Conservation (phyloP, 1,284 basidiomycete genomes). For the Papiliotrema terrestris region DNA sequence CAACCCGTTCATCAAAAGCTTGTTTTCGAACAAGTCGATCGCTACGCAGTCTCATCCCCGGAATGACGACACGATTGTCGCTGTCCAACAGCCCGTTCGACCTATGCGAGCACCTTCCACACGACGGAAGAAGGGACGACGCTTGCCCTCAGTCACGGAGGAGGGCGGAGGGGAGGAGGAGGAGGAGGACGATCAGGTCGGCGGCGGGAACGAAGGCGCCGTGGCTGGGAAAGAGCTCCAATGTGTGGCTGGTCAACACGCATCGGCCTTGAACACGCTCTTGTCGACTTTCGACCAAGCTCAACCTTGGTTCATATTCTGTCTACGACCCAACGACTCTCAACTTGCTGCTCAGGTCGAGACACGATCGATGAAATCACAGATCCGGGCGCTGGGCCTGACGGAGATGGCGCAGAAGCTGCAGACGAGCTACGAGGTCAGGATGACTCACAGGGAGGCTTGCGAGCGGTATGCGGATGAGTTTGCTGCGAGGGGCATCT, state of each 20-base stretch:
- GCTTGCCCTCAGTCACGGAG: conserved; percentile 57
- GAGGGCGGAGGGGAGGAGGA: conserved; percentile 52
- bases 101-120: conserved; percentile 90
- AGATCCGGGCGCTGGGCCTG: conserved; percentile 77
- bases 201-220: conserved; percentile 53
- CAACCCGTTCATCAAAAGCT: conserved; percentile 84
- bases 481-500: conserved; percentile 44
- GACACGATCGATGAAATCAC: conserved; percentile 84
- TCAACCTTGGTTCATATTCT: conserved; percentile 89
- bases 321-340: conserved; percentile 89
- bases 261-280: conserved; percentile 73
- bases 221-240: conserved; percentile 61
- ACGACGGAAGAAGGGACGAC: conserved; percentile 63
- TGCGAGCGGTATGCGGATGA: conserved; percentile 72
- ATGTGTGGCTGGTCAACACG: conserved; percentile 85
- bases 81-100: conserved; percentile 86
- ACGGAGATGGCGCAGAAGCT: conserved; percentile 71
- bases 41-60: conserved; percentile 85
- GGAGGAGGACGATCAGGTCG: conserved; percentile 50
- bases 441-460: conserved; percentile 84
- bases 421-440: conserved; percentile 68
- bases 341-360: conserved; percentile 92
- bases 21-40: conserved; percentile 85
- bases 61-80: conserved; percentile 89
- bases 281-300: conserved; percentile 87